Conservation (phyloP, 1,284 basidiomycete genomes). For the Tremellales sp. region DNA sequence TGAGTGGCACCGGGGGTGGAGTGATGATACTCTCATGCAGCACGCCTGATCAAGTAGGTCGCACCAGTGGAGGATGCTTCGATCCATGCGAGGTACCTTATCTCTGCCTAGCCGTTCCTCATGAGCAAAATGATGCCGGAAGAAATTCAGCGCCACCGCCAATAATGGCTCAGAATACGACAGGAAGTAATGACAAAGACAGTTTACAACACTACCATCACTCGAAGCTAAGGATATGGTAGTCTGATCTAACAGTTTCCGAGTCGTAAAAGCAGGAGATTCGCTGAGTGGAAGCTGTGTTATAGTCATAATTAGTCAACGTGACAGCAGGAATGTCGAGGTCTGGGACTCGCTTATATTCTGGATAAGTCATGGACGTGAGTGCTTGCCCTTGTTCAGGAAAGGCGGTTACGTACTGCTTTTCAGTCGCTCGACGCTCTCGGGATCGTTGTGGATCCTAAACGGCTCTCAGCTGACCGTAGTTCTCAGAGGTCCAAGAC, state of each 20-base stretch:
- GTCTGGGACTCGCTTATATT: conserved; percentile 3
- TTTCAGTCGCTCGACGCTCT: conserved; percentile 31
- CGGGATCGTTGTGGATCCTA: conserved; percentile 39
- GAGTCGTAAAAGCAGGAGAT: conserved; percentile 29
- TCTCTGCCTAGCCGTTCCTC: neutral
- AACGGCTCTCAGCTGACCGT: neutral
- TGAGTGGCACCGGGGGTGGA: too few relatives aligned
- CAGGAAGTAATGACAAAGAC: neutral
- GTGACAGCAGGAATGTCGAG: neutral
- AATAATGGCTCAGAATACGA: neutral
- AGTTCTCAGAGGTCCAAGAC: neutral
- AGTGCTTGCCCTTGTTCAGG: neutral
- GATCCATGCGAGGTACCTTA: too few relatives aligned
- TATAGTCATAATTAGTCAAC: conserved; percentile 2
- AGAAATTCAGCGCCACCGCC: neutral
- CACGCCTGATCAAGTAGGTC: too few relatives aligned
- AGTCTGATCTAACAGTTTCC: conserved; percentile 17
- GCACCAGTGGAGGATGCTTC: too few relatives aligned
- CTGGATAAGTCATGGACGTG: neutral
- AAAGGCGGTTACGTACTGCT: conserved; percentile 14
- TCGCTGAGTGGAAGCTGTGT: conserved; percentile 35
- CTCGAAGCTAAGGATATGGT: neutral
- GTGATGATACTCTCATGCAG: too few relatives aligned
- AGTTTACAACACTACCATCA: neutral
- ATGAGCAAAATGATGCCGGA: too few relatives aligned